Evolutionary conservation across 768 basidiomycete species (phyloP), one percentile per base, ranked within the genome.

Genomic region (Leccinum subgranulosum): DNA sequence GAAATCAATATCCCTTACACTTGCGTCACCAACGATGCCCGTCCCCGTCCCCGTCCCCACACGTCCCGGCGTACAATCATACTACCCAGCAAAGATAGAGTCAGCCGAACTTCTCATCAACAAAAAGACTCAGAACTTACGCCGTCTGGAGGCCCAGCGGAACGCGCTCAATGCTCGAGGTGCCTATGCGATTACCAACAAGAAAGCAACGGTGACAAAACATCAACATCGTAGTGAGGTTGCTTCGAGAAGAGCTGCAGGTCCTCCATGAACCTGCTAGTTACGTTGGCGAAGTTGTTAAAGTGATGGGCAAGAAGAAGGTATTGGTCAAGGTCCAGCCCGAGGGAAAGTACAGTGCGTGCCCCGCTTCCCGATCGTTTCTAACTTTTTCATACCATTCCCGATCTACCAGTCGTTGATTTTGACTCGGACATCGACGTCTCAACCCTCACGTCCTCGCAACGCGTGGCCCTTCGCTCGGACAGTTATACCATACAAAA

Each of bases 301-400:
- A 96, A 75, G 88, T 97, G 7, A 99, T 98, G 97, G 94, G 95
- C 55, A 98, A 98, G 88, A 98, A 87, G 74, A 98, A 98, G 75
- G 95, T 98, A 14, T 77, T 98, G 45, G 95, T 99, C 60, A 98
- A 99, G 73, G 94, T 98, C 8, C 95, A 98, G 71, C 96, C 95
- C 0, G 97, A 99, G 77, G 97, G 96, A 53, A 98, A 98, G 85
- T 99, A 98, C 78, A 96, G 95, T 98, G 62, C 68, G 92, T 82
- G 21, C 33, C n/a, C n/a, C 9, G 4, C 31, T 12, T 43, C 41
- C 41, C 9, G 19, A 17, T 10, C 0, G 19, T 17, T 27, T n/a
- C 23, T 41, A 2, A 41, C 12, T 21, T 10, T 9, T 25, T 60
- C 55, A 52, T 15, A n/a, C 7, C 3, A 2, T 0, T 3, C 6